Evolutionary conservation across 441 rosid species (phyloP).

Genomic region (Raphanus hybrid): DNA sequence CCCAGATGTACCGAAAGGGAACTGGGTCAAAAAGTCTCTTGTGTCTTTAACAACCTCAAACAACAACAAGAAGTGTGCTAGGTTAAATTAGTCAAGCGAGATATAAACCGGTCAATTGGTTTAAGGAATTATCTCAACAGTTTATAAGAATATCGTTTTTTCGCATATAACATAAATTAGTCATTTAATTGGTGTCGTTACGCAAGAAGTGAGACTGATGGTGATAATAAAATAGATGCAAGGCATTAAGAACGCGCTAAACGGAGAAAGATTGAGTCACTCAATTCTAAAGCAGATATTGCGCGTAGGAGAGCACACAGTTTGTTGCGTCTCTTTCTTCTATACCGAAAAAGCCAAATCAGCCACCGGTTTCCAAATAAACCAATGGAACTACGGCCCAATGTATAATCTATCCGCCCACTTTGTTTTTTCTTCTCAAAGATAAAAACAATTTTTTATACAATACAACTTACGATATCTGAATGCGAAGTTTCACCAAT

Average conservation of each 20-base stretch:
- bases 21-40: too few relatives aligned
- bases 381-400: slow-evolving; percentile 41
- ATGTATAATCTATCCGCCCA: not conserved
- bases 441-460: not conserved
- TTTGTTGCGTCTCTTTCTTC: slow-evolving; percentile 11
- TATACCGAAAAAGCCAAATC: slow-evolving; percentile 30
- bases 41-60: too few relatives aligned
- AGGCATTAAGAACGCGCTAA: slow-evolving; percentile 10
- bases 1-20: too few relatives aligned
- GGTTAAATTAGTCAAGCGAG: too few relatives aligned
- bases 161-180: not conserved
- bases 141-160: too few relatives aligned
- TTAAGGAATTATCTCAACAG: too few relatives aligned
- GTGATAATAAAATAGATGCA: not conserved
- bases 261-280: not conserved
- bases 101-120: too few relatives aligned
- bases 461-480: slow-evolving; percentile 5
- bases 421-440: not conserved
- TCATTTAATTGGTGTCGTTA: not conserved
- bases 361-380: slow-evolving; percentile 40
- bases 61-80: too few relatives aligned
- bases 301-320: slow-evolving; percentile 37
- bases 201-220: not conserved
- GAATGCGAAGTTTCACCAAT: slow-evolving; percentile 36
- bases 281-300: slow-evolving; percentile 12